These are phyloP conservation scores for Cyberlindnera misumaiensis DNA, from an alignment of 805 yeast species.

Conservation along the genomic window DNA sequence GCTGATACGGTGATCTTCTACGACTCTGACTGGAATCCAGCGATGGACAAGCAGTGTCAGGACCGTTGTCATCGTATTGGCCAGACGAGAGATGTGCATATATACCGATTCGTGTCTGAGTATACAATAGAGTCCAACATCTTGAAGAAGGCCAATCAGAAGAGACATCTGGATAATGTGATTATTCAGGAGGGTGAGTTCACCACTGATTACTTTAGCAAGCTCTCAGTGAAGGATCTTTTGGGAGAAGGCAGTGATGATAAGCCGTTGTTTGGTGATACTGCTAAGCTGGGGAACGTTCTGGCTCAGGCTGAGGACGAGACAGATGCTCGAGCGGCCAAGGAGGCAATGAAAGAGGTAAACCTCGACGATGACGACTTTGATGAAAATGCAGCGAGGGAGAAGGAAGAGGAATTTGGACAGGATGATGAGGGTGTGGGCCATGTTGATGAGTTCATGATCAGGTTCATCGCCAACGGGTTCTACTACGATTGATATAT, in stretches of 20 bases:
- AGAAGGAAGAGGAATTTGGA: constrained; percentile 29
- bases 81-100: constrained; percentile 95
- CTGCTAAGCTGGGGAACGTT: constrained; percentile 44
- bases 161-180: constrained; percentile 86
- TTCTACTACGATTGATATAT: constrained; percentile 41
- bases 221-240: constrained; percentile 77
- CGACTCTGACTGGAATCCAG: constrained; percentile 99
- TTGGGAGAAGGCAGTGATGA: constrained; percentile 41
- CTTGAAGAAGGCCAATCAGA: constrained; percentile 88
- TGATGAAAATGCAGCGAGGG: constrained; percentile 24
- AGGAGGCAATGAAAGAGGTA: constrained; percentile 78
- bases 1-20: constrained; percentile 98
- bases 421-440: constrained; percentile 48
- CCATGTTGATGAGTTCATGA: constrained; percentile 96
- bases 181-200: constrained; percentile 97
- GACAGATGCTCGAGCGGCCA: constrained; percentile 85
- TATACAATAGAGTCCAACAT: constrained; percentile 95
- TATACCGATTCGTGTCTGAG: constrained; percentile 92
- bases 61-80: constrained; percentile 99
- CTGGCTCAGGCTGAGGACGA: constrained; percentile 94
- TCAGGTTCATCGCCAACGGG: constrained; percentile 81
- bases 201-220: constrained; percentile 92
- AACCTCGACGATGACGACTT: constrained; percentile 85
- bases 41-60: constrained; percentile 99
- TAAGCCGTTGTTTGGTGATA: constrained; percentile 28